These are phyloP conservation scores for Basipetospora chlamydospora DNA, from an alignment of 2,329 filamentous ascomycete species.

Conservation along the genomic window DNA sequence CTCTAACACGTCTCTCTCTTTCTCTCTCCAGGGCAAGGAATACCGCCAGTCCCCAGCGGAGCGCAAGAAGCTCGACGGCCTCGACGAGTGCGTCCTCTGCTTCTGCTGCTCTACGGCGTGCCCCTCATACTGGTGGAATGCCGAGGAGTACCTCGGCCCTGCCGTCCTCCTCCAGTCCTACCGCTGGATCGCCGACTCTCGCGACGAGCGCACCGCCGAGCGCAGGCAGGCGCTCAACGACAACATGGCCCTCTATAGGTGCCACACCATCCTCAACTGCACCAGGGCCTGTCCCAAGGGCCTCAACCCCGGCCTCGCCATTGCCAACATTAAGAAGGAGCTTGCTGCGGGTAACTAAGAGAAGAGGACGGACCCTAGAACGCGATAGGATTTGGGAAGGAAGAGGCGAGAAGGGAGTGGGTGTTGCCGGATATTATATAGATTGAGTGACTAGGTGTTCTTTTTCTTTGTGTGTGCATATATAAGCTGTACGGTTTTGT, in stretches of 20 bases:
- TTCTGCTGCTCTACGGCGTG: constrained; percentile 98
- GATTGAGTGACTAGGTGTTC: too few species aligned
- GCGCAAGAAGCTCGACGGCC: constrained; percentile 89
- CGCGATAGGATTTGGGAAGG: too few species aligned
- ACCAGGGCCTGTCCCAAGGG: constrained; percentile 97
- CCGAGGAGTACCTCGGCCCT: constrained; percentile 93
- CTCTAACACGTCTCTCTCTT: background rate
- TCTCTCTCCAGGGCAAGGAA: constrained; percentile 63
- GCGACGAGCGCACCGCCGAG: constrained; percentile 79
- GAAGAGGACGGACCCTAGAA: background rate
- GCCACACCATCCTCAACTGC: constrained; percentile 99
- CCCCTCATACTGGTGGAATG: constrained; percentile 99
- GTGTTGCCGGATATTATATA: background rate
- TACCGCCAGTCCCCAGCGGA: constrained; percentile 83
- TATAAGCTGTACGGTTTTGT: too few species aligned
- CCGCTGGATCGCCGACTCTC: constrained; percentile 89
- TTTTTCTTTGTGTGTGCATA: too few species aligned
- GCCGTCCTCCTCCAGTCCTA: constrained; percentile 96
- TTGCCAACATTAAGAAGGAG: constrained; percentile 97
- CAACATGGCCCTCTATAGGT: constrained; percentile 97
- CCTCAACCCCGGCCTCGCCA: constrained; percentile 84
- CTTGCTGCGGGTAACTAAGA: constrained; percentile 45
- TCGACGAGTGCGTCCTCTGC: constrained; percentile 99
- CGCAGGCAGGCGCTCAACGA: constrained; percentile 90
- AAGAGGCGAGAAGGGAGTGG: too few species aligned